phyloP scores from a whole-genome alignment of 2,329 filamentous ascomycete genomes.

The Ascochyta lentis region DNA sequence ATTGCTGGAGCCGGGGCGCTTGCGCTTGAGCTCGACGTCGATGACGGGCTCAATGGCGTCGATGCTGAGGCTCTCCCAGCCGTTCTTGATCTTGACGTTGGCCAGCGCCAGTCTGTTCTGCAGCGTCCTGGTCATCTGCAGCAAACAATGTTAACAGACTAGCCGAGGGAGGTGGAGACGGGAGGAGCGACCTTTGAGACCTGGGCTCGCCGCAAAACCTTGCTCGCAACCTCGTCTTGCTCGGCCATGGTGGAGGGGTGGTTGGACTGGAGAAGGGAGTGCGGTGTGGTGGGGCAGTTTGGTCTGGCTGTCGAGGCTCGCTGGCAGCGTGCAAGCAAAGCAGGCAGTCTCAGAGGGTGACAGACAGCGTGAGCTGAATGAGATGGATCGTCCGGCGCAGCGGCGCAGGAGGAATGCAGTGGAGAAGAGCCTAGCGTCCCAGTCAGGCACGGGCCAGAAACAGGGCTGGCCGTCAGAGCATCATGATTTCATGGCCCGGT shows the following conservation, averaged over 20 bases:
- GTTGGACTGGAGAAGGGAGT: conserved; percentile 8
- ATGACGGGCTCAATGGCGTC: conserved; percentile 85
- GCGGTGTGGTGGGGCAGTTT: not conserved
- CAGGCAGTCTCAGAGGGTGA: conserved; percentile 4
- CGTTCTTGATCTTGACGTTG: conserved; percentile 96
- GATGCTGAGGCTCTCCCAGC: conserved; percentile 88
- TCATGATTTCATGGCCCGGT: conserved; percentile 12
- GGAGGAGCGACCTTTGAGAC: conserved; percentile 50
- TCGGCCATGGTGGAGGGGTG: conserved; percentile 40
- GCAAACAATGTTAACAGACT: conserved; percentile 8
- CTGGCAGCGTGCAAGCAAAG: not conserved
- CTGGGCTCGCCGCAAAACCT: conserved; percentile 52
- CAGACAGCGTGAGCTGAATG: conserved; percentile 7
- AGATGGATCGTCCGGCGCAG: conserved; percentile 17
- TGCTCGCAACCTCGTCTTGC: conserved; percentile 51
- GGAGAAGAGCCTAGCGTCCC: conserved; percentile 18
- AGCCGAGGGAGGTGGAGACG: conserved; percentile 8
- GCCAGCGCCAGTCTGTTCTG: conserved; percentile 94
- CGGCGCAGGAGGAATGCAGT: conserved; percentile 20
- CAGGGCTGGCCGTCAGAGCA: conserved; percentile 19
- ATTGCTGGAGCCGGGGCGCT: conserved; percentile 68
- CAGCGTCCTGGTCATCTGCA: conserved; percentile 87
- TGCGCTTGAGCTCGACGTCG: conserved; percentile 78
- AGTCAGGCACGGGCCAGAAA: conserved; percentile 12
- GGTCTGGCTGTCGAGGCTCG: conserved; percentile 1